Conservation (phyloP, 192 early-diverging fungal species). For the Coemansia sp. region DNA sequence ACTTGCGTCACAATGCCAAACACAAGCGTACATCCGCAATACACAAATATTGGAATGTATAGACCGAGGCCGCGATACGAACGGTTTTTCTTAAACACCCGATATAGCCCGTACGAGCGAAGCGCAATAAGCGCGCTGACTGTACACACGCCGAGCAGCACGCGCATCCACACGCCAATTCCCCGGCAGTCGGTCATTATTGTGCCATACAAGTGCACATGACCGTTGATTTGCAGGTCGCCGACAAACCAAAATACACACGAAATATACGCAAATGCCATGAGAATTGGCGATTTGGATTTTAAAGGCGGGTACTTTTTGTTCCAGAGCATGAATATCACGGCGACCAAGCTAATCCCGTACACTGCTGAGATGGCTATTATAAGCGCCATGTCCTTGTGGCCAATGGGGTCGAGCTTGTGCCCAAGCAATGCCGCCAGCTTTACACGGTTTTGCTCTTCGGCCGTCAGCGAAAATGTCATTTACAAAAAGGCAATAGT, state of each 20-base stretch:
- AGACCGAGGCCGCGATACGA: constrained; percentile 34
- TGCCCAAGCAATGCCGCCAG: constrained; percentile 27
- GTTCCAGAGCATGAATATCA: constrained; percentile 39
- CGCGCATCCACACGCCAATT: constrained; percentile 49
- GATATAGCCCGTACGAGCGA: constrained; percentile 41
- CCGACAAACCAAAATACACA: constrained; percentile 51
- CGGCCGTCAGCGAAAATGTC: constrained; percentile 37
- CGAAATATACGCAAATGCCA: constrained; percentile 24
- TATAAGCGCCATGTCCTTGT: constrained; percentile 34
- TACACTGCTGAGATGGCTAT: constrained; percentile 30
- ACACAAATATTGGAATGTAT: constrained; percentile 33
- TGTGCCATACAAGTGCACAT: constrained; percentile 28
- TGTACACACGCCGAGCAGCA: constrained; percentile 49
- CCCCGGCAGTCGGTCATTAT: constrained; percentile 31
- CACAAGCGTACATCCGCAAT: constrained; percentile 25
- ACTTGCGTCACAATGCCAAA: constrained; percentile 41
- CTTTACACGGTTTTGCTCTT: constrained; percentile 32
- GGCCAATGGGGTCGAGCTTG: constrained; percentile 33
- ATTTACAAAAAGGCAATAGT: background rate
- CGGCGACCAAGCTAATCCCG: constrained; percentile 36
- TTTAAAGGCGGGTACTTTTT: constrained; percentile 49
- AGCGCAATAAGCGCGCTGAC: constrained; percentile 43
- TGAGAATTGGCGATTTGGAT: constrained; percentile 40
- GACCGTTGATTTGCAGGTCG: constrained; percentile 52
- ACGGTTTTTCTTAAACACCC: constrained; percentile 31